phyloP scores from a whole-genome alignment of 2,329 filamentous ascomycete genomes.

The Apiospora hydei region DNA sequence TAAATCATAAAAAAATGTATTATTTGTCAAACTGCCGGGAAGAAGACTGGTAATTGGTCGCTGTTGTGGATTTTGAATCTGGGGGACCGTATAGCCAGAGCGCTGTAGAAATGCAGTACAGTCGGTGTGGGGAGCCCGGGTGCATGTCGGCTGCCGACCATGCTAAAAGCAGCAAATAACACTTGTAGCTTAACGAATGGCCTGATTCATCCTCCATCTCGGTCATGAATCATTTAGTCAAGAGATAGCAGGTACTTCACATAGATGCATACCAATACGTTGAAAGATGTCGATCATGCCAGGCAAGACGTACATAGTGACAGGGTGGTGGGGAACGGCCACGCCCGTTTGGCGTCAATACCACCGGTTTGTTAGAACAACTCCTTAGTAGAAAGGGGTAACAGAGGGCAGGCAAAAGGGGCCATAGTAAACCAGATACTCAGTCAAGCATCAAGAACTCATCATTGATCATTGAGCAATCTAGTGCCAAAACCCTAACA shows the following conservation, averaged over 20 bases:
- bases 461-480: slow-evolving; percentile 4
- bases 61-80: neutral
- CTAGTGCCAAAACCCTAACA: slow-evolving; percentile 2
- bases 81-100: neutral
- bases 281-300: neutral
- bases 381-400: neutral
- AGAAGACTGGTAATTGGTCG: neutral
- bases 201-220: neutral
- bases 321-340: neutral
- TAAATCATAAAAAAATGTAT: too few relatives aligned
- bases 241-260: neutral
- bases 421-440: neutral
- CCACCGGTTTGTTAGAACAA: neutral
- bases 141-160: neutral
- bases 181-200: neutral
- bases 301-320: neutral
- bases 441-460: neutral
- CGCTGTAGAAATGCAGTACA: neutral
- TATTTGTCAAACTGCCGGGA: too few relatives aligned
- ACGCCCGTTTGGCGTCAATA: neutral
- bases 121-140: neutral
- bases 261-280: neutral
- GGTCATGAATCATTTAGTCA: neutral
- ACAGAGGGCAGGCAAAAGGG: neutral
- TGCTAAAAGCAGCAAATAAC: neutral